phyloP scores from a whole-genome alignment of 306 rosid species.

The Gynostemma pentaphyllum region DNA sequence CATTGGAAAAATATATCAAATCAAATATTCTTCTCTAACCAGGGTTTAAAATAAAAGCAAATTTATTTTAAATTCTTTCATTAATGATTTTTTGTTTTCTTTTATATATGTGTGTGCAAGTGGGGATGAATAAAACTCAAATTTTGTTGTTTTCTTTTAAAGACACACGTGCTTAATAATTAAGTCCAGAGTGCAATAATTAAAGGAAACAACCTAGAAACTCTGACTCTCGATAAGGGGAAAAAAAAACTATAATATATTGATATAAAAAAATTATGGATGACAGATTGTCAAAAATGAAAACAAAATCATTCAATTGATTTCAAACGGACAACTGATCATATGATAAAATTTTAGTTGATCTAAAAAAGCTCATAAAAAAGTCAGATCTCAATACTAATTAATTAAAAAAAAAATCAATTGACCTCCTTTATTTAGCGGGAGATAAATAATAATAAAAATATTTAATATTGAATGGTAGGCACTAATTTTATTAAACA shows the following conservation, averaged over 20 bases:
- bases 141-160: not conserved
- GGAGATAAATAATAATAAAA: too few relatives aligned
- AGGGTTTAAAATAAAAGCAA: too few relatives aligned
- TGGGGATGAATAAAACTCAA: too few relatives aligned
- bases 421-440: too few relatives aligned
- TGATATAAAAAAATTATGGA: not conserved
- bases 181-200: not conserved
- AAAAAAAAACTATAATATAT: not conserved
- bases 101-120: not conserved
- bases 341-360: too few relatives aligned
- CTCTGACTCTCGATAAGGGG: not conserved
- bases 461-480: not conserved
- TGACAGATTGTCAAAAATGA: not conserved
- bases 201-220: slow-evolving; percentile 4
- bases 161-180: not conserved
- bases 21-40: too few relatives aligned
- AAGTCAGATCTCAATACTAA: too few relatives aligned
- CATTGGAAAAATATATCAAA: too few relatives aligned
- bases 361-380: too few relatives aligned
- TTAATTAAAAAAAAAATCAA: too few relatives aligned
- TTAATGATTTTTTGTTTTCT: not conserved
- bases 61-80: not conserved
- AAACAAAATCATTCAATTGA: not conserved
- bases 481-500: not conserved
- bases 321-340: too few relatives aligned